A percentile compares a stretch with the other conserved stretches of the same genome.
phyloP scores from a whole-genome alignment of 768 basidiomycete genomes.

The Xerocomellus amylosporus region DNA sequence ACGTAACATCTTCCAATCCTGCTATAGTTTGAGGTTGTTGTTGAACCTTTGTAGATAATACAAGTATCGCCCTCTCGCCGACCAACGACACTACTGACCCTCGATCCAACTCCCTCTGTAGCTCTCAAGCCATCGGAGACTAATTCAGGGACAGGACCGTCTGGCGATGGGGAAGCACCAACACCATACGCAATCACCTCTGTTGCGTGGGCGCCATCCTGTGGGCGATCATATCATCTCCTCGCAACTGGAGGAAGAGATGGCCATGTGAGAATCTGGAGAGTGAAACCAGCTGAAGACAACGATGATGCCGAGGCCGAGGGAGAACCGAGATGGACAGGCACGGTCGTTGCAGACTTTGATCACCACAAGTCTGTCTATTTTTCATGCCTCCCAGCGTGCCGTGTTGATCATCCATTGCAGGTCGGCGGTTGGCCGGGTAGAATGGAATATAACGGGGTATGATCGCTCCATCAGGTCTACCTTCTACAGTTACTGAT shows the following conservation, averaged over 20 bases:
- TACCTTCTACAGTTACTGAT: slow-evolving; percentile 1
- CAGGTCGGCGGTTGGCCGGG: slow-evolving; percentile 74
- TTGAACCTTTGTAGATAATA: slow-evolving; percentile 51
- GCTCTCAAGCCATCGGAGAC: slow-evolving; percentile 19
- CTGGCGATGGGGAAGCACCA: slow-evolving; percentile 35
- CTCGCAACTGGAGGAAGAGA: slow-evolving; percentile 89
- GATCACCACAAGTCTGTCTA: slow-evolving; percentile 70
- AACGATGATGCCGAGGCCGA: slow-evolving; percentile 43
- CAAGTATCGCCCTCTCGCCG: slow-evolving; percentile 68
- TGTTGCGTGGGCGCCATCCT: slow-evolving; percentile 91
- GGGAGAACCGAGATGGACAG: slow-evolving; percentile 59
- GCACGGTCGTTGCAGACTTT: slow-evolving; percentile 78
- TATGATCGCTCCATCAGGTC: slow-evolving; percentile 28
- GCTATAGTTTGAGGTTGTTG: neutral
- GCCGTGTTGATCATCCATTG: slow-evolving; percentile 5
- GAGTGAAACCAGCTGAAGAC: slow-evolving; percentile 60
- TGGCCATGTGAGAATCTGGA: slow-evolving; percentile 89
- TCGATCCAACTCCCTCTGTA: slow-evolving; percentile 40
- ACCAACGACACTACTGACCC: slow-evolving; percentile 62
- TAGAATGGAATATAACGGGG: slow-evolving; percentile 96
- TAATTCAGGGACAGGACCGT: slow-evolving; percentile 16
- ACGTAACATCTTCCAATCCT: slow-evolving; percentile 8
- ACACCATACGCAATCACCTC: slow-evolving; percentile 68
- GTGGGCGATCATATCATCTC: slow-evolving; percentile 91
- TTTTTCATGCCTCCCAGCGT: neutral